These are phyloP conservation scores for Poa pratensis DNA, from an alignment of 176 grass and related monocot species.

Conservation along the genomic window DNA sequence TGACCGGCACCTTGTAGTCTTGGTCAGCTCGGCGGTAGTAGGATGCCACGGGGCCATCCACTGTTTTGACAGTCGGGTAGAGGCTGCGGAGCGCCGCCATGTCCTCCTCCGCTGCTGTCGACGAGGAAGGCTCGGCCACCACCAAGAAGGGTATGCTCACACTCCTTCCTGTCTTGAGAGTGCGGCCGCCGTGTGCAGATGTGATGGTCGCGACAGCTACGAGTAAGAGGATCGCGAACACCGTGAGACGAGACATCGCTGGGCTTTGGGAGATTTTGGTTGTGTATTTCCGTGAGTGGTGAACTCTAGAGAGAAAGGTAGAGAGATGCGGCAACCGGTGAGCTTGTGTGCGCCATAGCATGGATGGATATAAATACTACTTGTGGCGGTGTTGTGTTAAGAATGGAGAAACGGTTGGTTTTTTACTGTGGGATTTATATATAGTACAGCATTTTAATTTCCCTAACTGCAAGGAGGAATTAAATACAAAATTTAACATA, in stretches of 20 bases:
- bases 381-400: neutral
- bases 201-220: conserved; percentile 1
- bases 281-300: neutral
- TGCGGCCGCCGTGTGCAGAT: neutral
- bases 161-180: neutral
- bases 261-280: neutral
- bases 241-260: conserved; percentile 9
- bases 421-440: neutral
- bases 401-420: neutral
- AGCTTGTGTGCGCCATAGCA: neutral
- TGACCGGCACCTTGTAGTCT: neutral
- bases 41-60: neutral
- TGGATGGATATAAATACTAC: neutral
- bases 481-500: neutral
- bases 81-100: neutral
- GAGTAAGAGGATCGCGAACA: neutral
- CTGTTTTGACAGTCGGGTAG: neutral
- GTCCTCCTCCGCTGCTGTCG: neutral
- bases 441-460: neutral
- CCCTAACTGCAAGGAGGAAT: neutral
- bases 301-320: no score
- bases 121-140: neutral
- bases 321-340: neutral
- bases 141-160: neutral
- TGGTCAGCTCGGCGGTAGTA: neutral